These are phyloP conservation scores for Dryas alaskensis DNA, from an alignment of 306 rosid genomes.

Conservation along the genomic window DNA sequence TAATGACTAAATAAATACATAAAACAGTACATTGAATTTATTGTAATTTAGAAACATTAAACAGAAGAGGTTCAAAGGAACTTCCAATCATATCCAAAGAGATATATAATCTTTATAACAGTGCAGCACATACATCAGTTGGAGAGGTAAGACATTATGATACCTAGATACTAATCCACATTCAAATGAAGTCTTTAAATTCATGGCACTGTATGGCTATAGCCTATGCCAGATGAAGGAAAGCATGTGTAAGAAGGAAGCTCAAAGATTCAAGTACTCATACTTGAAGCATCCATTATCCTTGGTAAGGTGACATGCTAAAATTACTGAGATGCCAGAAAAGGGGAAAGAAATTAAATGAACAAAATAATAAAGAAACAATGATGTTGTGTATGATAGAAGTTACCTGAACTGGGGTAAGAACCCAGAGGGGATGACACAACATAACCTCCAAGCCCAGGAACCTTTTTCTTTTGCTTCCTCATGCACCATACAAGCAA, in stretches of 20 bases:
- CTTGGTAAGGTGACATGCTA: neutral
- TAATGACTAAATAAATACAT: neutral
- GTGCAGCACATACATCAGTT: neutral
- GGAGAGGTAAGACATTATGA: neutral
- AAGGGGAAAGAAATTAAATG: neutral
- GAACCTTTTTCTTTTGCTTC: constrained; percentile 46
- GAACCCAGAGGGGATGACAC: constrained; percentile 54
- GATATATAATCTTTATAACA: neutral
- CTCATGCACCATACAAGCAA: constrained; percentile 59
- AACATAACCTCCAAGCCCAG: constrained; percentile 53
- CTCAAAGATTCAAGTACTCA: neutral
- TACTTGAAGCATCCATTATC: neutral
- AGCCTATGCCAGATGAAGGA: neutral
- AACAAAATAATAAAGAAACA: constrained; percentile 11
- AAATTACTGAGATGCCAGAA: neutral
- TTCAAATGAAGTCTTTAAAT: neutral
- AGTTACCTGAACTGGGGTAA: constrained; percentile 66
- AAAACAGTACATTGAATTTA: neutral
- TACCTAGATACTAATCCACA: neutral
- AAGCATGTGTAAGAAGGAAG: neutral
- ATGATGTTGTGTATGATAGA: neutral
- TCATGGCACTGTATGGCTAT: constrained; percentile 6
- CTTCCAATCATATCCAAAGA: neutral
- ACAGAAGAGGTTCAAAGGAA: neutral
- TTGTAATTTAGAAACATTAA: neutral